Evolutionary conservation across 257 asterid genomes (phyloP).

Genomic region (Hygrophila difformis): DNA sequence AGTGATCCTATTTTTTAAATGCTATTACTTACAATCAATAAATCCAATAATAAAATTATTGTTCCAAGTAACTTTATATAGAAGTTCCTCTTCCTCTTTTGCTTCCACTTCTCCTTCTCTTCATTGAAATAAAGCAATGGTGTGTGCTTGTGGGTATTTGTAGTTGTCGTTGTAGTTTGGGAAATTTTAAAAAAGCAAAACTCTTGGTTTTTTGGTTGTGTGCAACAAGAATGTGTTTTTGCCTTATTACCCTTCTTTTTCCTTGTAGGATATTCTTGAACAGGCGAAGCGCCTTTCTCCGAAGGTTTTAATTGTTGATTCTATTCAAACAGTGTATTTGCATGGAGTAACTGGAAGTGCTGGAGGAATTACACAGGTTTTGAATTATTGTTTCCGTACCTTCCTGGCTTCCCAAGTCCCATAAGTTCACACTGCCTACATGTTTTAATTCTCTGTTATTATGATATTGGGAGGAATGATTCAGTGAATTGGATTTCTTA

Average conservation of each 20-base stretch:
- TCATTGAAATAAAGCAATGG: not conserved
- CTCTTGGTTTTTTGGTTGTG: constrained; percentile 1
- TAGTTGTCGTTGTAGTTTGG: not conserved
- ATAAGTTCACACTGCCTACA: constrained; percentile 1
- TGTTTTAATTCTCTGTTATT: constrained; percentile 4
- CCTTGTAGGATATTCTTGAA: constrained; percentile 74
- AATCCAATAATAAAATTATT: no score
- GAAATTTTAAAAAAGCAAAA: constrained; percentile 3
- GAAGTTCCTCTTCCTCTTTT: no score
- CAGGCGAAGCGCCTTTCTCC: constrained; percentile 63
- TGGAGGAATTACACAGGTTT: constrained; percentile 75
- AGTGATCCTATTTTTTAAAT: no score
- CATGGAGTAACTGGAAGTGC: constrained; percentile 77
- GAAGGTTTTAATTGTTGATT: constrained; percentile 64
- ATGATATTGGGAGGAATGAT: constrained; percentile 3
- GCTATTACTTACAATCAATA: no score
- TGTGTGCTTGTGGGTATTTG: not conserved
- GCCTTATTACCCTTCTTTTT: constrained; percentile 8
- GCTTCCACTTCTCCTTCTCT: not conserved
- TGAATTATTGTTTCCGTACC: constrained; percentile 16
- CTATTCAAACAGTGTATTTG: constrained; percentile 90
- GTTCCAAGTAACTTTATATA: no score
- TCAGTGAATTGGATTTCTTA: no score
- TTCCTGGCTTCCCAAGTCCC: not conserved
- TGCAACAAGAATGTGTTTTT: not conserved